A percentile compares a stretch with the other conserved stretches of the same genome.
phyloP scores from a whole-genome alignment of 495 filamentous ascomycete genomes.

The Trichoderma virens region DNA sequence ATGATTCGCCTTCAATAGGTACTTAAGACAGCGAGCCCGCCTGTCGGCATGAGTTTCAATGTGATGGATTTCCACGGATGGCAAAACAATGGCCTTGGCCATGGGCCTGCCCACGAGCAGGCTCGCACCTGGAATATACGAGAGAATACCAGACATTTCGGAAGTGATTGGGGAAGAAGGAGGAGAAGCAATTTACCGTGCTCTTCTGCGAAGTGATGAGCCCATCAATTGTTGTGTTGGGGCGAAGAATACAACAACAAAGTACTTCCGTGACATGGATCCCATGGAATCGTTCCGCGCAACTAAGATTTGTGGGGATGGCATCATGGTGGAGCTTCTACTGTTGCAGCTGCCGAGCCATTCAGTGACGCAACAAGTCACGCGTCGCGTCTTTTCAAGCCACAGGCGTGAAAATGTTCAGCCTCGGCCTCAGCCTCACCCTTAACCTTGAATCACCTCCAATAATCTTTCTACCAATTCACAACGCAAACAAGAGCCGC shows the following conservation, averaged over 20 bases:
- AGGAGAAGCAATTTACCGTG: not conserved
- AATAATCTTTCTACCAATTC: not conserved
- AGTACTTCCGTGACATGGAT: not conserved
- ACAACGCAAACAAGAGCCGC: not conserved
- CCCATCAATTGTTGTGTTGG: not conserved
- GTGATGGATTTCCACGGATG: constrained; percentile 63
- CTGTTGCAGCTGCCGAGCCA: not conserved
- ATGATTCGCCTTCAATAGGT: constrained; percentile 86
- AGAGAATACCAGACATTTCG: not conserved
- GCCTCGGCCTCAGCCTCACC: not conserved
- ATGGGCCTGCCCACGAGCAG: not conserved
- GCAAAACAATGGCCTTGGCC: constrained; percentile 47
- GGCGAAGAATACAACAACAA: not conserved
- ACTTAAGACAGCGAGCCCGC: constrained; percentile 73
- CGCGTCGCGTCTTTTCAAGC: not conserved
- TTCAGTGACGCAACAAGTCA: not conserved
- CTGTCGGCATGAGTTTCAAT: constrained; percentile 75
- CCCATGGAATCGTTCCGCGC: too few species aligned
- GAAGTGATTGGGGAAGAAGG: not conserved
- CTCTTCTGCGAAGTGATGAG: not conserved
- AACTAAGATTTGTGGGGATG: too few species aligned
- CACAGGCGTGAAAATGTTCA: not conserved
- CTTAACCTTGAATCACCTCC: not conserved
- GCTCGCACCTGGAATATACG: not conserved
- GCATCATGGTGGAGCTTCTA: too few species aligned